These are phyloP conservation scores for Eurotiales sp. DNA, from an alignment of 2,329 filamentous ascomycete genomes.

Conservation along the genomic window DNA sequence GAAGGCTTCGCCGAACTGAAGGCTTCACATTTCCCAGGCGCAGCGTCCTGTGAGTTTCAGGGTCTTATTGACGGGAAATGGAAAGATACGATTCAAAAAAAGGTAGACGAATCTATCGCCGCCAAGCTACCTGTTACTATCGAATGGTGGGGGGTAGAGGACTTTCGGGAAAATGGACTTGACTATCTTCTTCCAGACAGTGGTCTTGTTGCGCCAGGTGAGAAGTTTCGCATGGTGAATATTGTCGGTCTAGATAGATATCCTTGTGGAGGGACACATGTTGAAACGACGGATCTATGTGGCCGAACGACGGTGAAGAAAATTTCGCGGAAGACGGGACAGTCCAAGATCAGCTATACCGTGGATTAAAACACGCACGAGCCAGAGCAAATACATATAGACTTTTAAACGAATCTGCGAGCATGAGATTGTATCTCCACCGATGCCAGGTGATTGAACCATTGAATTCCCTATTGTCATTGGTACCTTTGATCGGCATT, in stretches of 20 bases:
- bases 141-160: constrained; percentile 23
- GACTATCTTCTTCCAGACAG: constrained; percentile 19
- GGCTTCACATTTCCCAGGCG: constrained; percentile 27
- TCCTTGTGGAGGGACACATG: constrained; percentile 30
- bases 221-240: constrained; percentile 22
- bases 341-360: constrained; percentile 26
- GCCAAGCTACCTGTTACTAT: constrained; percentile 21
- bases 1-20: constrained; percentile 26
- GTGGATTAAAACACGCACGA: not conserved
- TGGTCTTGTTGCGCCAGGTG: constrained; percentile 17
- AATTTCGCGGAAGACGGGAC: constrained; percentile 27
- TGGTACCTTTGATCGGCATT: too few species aligned
- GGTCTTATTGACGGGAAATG: constrained; percentile 28
- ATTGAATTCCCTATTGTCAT: too few species aligned
- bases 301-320: constrained; percentile 26
- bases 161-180: constrained; percentile 13
- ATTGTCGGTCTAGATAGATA: constrained; percentile 28
- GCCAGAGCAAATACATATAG: too few species aligned
- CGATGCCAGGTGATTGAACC: too few species aligned
- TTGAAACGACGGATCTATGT: constrained; percentile 21
- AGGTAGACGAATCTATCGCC: constrained; percentile 24
- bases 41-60: constrained; percentile 27
- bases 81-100: constrained; percentile 26
- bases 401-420: too few species aligned
- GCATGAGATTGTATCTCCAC: not conserved